These are phyloP conservation scores for Parmelia sp. DNA, from an alignment of 495 filamentous ascomycete species.

Conservation along the genomic window DNA sequence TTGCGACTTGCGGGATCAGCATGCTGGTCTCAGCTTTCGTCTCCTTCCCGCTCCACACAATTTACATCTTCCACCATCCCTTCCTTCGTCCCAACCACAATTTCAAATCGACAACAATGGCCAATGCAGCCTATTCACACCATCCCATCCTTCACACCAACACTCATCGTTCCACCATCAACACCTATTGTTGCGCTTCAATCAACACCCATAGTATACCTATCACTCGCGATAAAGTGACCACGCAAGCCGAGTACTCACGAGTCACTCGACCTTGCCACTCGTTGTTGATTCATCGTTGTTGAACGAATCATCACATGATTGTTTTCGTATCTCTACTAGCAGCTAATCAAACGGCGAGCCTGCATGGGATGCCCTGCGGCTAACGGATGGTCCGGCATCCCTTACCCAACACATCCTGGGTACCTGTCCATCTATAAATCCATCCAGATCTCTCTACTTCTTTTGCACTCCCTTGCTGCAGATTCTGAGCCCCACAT, in stretches of 20 bases:
- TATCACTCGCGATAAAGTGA: not conserved
- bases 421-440: not conserved
- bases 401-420: not conserved
- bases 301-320: no score
- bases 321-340: not conserved
- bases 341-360: not conserved
- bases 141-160: not conserved
- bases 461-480: not conserved
- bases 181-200: not conserved
- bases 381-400: constrained; percentile 5
- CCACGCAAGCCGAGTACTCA: no score
- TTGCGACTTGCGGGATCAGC: not conserved
- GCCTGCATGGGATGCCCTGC: not conserved
- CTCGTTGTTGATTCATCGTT: no score
- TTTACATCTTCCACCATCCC: not conserved
- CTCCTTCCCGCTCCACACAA: not conserved
- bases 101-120: not conserved
- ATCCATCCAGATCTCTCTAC: not conserved
- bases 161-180: not conserved
- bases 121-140: not conserved
- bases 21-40: not conserved
- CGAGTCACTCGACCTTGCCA: no score
- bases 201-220: not conserved
- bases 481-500: not conserved
- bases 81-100: not conserved